A percentile compares a stretch with the other conserved stretches of the same genome.
phyloP scores from a whole-genome alignment of 2,329 filamentous ascomycete genomes.

The Periconia digitata region DNA sequence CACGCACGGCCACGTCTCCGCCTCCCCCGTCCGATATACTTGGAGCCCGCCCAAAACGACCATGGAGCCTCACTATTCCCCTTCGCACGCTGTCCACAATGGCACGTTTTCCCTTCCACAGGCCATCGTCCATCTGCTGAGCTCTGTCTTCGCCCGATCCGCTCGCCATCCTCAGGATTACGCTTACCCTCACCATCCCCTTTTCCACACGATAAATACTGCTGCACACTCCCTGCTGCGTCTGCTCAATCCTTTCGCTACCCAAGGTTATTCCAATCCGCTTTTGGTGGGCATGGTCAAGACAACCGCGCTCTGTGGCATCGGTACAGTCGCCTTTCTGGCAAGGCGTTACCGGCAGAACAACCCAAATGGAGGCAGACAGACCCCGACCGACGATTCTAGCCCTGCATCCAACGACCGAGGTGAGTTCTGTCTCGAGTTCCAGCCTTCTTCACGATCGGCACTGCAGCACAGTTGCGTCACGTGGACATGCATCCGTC shows the following conservation, averaged over 20 bases:
- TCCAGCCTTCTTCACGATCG: slow-evolving; percentile 3
- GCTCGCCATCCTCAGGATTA: slow-evolving; percentile 25
- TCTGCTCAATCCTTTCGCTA: slow-evolving; percentile 26
- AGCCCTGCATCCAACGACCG: slow-evolving; percentile 21
- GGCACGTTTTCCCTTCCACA: slow-evolving; percentile 41
- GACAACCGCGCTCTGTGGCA: slow-evolving; percentile 39
- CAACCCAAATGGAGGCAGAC: slow-evolving; percentile 17
- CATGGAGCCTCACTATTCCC: slow-evolving; percentile 42
- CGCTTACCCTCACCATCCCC: slow-evolving; percentile 20
- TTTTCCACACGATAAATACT: slow-evolving; percentile 31
- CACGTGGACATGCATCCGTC: slow-evolving; percentile 2
- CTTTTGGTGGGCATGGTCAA: slow-evolving; percentile 43
- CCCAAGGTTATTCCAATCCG: slow-evolving; percentile 20
- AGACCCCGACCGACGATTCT: slow-evolving; percentile 16
- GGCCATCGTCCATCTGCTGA: slow-evolving; percentile 38
- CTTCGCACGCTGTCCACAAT: slow-evolving; percentile 24
- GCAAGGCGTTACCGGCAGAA: slow-evolving; percentile 34
- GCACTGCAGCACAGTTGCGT: background rate
- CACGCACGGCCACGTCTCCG: slow-evolving; percentile 22
- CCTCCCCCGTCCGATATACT: slow-evolving; percentile 38
- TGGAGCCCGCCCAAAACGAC: slow-evolving; percentile 33
- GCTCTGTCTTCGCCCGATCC: slow-evolving; percentile 25
- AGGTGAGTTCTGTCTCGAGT: slow-evolving; percentile 26
- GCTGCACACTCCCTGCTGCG: slow-evolving; percentile 20
- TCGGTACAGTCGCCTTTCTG: slow-evolving; percentile 34